These are phyloP conservation scores for Claviceps capensis DNA, from an alignment of 2,329 filamentous ascomycete species.

Conservation along the genomic window DNA sequence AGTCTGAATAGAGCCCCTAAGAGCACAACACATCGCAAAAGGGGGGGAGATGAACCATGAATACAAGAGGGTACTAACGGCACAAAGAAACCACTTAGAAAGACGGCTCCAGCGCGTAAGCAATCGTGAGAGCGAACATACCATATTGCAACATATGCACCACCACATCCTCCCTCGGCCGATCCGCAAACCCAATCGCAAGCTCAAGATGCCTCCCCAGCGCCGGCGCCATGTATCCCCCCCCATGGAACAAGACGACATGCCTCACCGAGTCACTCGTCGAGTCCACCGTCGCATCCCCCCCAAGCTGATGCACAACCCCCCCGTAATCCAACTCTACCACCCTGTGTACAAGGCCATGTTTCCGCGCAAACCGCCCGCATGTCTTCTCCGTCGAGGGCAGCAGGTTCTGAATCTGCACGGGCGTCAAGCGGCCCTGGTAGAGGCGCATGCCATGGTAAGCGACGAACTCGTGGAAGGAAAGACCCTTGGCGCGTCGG, in stretches of 20 bases:
- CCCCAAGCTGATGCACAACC: constrained; percentile 1
- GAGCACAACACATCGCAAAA: too few relatives aligned
- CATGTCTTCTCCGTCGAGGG: constrained; percentile 1
- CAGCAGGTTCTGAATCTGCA: constrained; percentile 2
- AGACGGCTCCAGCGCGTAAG: too few relatives aligned
- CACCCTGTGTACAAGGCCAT: not conserved
- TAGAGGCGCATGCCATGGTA: constrained; percentile 3
- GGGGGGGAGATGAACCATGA: too few relatives aligned
- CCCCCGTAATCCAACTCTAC: constrained; percentile 1
- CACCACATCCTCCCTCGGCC: not conserved
- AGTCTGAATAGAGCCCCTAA: too few relatives aligned
- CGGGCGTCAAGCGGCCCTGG: constrained; percentile 1
- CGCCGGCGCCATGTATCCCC: constrained; percentile 3
- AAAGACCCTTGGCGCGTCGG: not conserved
- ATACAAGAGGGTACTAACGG: too few relatives aligned
- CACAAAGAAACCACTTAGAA: too few relatives aligned
- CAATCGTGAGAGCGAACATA: not conserved
- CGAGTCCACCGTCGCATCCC: too few relatives aligned
- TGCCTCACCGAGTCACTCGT: not conserved
- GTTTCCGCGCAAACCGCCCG: not conserved
- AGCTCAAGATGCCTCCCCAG: constrained; percentile 1
- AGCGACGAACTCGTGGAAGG: not conserved
- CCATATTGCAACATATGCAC: constrained; percentile 3
- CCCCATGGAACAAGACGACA: constrained; percentile 4
- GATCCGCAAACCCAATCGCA: constrained; percentile 1